Percentiles rank a stretch among this genome's conserved stretches.
Conservation (phyloP, 2,329 filamentous ascomycete genomes). For the Xylariaceae sp. region DNA sequence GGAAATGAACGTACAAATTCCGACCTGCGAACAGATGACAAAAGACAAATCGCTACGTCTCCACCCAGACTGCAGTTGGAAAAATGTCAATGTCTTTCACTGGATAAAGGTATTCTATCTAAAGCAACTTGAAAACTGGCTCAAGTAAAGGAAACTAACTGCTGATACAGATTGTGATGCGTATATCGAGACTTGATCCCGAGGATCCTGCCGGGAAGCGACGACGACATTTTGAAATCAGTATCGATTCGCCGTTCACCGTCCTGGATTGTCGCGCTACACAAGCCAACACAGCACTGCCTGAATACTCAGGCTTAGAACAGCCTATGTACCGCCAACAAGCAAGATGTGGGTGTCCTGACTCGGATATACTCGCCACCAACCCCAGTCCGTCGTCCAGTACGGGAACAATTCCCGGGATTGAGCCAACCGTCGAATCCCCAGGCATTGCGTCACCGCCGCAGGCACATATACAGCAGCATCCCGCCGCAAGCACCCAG, state of each 20-base stretch:
- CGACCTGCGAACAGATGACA: slow-evolving; percentile 82
- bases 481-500: slow-evolving; percentile 20
- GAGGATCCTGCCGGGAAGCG: slow-evolving; percentile 68
- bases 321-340: slow-evolving; percentile 48
- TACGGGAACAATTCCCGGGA: slow-evolving; percentile 41
- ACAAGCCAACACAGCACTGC: slow-evolving; percentile 80
- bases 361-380: slow-evolving; percentile 42
- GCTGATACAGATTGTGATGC: slow-evolving; percentile 72
- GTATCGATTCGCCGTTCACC: slow-evolving; percentile 91
- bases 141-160: neutral
- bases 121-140: too few species aligned
- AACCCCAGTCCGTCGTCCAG: slow-evolving; percentile 68
- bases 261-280: slow-evolving; percentile 92
- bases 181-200: slow-evolving; percentile 78
- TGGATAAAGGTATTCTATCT: slow-evolving; percentile 77
- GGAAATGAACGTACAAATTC: slow-evolving; percentile 89
- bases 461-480: slow-evolving; percentile 50
- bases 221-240: slow-evolving; percentile 89
- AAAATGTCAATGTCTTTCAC: slow-evolving; percentile 89
- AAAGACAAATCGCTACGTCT: slow-evolving; percentile 63
- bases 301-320: slow-evolving; percentile 64
- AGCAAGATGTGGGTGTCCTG: slow-evolving; percentile 51
- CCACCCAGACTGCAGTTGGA: slow-evolving; percentile 89
- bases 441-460: slow-evolving; percentile 46
- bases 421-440: slow-evolving; percentile 31